These are phyloP conservation scores for Dendrothele bispora DNA, from an alignment of 768 basidiomycete genomes.

Conservation along the genomic window DNA sequence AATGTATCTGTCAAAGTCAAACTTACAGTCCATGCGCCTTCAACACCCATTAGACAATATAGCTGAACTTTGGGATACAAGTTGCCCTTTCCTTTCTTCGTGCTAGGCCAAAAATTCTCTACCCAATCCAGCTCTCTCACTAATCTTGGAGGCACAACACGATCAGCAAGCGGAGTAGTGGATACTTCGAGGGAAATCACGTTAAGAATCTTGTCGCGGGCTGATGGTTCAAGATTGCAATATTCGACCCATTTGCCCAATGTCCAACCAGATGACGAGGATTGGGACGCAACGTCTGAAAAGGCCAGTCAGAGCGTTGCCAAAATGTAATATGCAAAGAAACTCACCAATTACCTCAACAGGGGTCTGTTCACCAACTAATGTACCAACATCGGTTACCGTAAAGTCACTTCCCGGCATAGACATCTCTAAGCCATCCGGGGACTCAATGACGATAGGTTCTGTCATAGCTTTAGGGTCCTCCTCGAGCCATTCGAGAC, in stretches of 20 bases:
- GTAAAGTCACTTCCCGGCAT: conserved; percentile 76
- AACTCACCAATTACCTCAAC: conserved; percentile 89
- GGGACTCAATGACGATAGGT: conserved; percentile 76
- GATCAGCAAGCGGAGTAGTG: conserved; percentile 76
- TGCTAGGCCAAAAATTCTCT: conserved; percentile 89
- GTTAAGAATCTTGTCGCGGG: conserved; percentile 87
- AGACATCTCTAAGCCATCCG: conserved; percentile 86
- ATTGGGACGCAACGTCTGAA: conserved; percentile 86
- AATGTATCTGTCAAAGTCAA: conserved; percentile 2
- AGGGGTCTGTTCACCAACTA: conserved; percentile 74
- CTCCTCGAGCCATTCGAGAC: conserved; percentile 69
- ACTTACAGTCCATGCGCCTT: conserved; percentile 89
- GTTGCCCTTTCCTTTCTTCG: conserved; percentile 70
- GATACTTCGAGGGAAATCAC: conserved; percentile 96
- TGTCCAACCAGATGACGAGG: conserved; percentile 84
- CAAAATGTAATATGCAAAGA: conserved; percentile 1
- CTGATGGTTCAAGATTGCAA: conserved; percentile 62
- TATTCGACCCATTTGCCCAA: conserved; percentile 91
- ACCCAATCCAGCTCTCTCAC: conserved; percentile 96
- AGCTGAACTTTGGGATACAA: conserved; percentile 91
- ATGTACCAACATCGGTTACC: conserved; percentile 77
- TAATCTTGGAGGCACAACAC: conserved; percentile 79
- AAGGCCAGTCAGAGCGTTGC: neutral
- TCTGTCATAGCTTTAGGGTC: conserved; percentile 77
- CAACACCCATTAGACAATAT: conserved; percentile 97